phyloP scores from a whole-genome alignment of 2,329 filamentous ascomycete genomes.

The Diaporthe batatas region DNA sequence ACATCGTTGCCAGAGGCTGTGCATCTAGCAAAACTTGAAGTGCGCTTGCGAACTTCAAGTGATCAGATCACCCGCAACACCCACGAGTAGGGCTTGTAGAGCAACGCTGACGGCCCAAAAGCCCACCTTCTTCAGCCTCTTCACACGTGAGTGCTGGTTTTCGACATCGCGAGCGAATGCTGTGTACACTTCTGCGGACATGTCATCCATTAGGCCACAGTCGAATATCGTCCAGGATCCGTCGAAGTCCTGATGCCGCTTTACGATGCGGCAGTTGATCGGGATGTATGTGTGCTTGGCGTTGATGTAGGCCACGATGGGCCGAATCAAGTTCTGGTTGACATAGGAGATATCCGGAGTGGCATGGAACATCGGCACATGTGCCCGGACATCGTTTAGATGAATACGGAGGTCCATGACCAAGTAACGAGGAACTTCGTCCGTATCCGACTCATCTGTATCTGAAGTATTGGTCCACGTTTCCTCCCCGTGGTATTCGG shows the following conservation, averaged over 20 bases:
- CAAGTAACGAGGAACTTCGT: constrained; percentile 81
- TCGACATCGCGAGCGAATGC: constrained; percentile 93
- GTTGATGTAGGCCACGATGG: constrained; percentile 99
- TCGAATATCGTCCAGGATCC: constrained; percentile 96
- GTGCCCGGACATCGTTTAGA: constrained; percentile 93
- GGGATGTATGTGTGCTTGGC: constrained; percentile 95
- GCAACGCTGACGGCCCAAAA: constrained; percentile 95
- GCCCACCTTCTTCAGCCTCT: constrained; percentile 91
- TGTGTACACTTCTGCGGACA: constrained; percentile 93
- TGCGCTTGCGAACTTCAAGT: constrained; percentile 39
- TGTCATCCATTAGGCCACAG: constrained; percentile 92
- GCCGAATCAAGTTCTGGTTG: constrained; percentile 93
- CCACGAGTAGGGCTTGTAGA: constrained; percentile 93
- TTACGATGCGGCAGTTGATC: constrained; percentile 93
- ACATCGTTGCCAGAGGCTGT: background rate
- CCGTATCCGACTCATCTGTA: constrained; percentile 42
- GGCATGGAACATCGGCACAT: constrained; percentile 83
- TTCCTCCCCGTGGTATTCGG: constrained; percentile 38
- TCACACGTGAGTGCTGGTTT: constrained; percentile 86
- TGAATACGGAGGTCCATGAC: constrained; percentile 96
- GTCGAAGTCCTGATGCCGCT: constrained; percentile 89
- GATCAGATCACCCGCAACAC: constrained; percentile 86
- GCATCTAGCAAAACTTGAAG: background rate
- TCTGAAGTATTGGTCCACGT: constrained; percentile 34
- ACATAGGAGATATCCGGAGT: constrained; percentile 93